phyloP scores from a whole-genome alignment of 2,329 filamentous ascomycete genomes.

The Pseudomassariella vexata region DNA sequence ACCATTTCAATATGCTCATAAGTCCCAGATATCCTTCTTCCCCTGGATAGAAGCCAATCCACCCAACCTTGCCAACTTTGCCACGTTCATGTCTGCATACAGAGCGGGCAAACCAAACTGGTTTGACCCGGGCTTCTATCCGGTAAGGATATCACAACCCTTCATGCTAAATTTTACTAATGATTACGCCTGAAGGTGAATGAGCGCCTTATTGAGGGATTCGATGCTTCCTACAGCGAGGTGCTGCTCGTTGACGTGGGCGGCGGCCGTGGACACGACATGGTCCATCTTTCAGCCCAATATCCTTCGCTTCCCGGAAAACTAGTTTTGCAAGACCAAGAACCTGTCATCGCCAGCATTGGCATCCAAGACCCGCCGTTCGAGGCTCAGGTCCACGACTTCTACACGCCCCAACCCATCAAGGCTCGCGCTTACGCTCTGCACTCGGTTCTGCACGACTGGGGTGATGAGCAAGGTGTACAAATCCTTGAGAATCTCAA shows the following conservation, averaged over 20 bases:
- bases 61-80: constrained; percentile 1
- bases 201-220: constrained; percentile 1
- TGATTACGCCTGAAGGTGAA: too few species aligned
- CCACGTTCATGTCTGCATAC: constrained; percentile 2
- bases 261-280: constrained; percentile 1
- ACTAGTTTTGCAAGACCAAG: constrained; percentile 1
- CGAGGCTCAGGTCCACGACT: constrained; percentile 15
- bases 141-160: neutral
- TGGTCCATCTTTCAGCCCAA: neutral
- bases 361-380: neutral
- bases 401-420: constrained; percentile 23
- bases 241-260: neutral
- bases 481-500: constrained; percentile 25
- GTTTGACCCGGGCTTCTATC: constrained; percentile 2
- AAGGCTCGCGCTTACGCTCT: constrained; percentile 23
- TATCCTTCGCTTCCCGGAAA: neutral
- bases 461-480: constrained; percentile 25
- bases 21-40: neutral
- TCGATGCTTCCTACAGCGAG: constrained; percentile 2
- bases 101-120: constrained; percentile 1
- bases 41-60: neutral
- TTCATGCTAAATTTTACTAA: neutral
- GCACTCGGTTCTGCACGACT: constrained; percentile 29
- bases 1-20: constrained; percentile 1
- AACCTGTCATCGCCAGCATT: neutral